Evolutionary conservation across 2,329 filamentous ascomycete species (phyloP), one percentile per base, ranked within the genome.

Genomic region (Teratosphaeria viscida): DNA sequence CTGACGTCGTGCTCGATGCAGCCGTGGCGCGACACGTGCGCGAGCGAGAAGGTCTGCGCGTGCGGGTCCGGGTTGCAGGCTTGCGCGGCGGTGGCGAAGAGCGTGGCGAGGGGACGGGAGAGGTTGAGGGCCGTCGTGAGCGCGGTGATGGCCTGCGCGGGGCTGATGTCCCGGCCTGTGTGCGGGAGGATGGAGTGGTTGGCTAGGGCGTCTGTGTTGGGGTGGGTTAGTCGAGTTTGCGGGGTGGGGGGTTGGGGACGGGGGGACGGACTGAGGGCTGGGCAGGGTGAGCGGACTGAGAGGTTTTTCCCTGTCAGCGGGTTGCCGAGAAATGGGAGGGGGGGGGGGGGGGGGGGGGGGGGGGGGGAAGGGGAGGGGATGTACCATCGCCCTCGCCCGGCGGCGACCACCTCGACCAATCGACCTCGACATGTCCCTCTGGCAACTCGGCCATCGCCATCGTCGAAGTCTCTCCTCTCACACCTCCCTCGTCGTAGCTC

Each of bases 1-100:
- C 65, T 67, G 26, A 62, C 70, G 57, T 73, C 71, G 62, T 74
- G 70, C 61, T 74, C 72, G 54, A 73, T 73, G 32, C 67, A 68
- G 61, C 70, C 66, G 58, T 72, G 56, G 52, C 39, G 11, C 49
- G 58, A 56, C 11, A 60, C 32, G n/a, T 52, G 10, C 23, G 23
- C 23, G 23, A 23, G 23, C 23, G 23, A 23, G 23, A 23, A 23
- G 23, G 23, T 23, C 23, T 23, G 23, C 23, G 23, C 23, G 23
- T 23, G 23, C 23, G 23, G 23, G 54, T 60, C 52, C 16, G 57
- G 29, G 23, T 60, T 54, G 39, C 57, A 56, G 16, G 34, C 49
- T 14, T 43, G 37, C 43, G 43, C 19, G 5, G 16, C 43, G 16
- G n/a, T 23, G 16, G n/a, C 43, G 43, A 49, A 49, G 43, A 49